phyloP scores from a whole-genome alignment of 23 red algal species.

The Chondrus crispus region DNA sequence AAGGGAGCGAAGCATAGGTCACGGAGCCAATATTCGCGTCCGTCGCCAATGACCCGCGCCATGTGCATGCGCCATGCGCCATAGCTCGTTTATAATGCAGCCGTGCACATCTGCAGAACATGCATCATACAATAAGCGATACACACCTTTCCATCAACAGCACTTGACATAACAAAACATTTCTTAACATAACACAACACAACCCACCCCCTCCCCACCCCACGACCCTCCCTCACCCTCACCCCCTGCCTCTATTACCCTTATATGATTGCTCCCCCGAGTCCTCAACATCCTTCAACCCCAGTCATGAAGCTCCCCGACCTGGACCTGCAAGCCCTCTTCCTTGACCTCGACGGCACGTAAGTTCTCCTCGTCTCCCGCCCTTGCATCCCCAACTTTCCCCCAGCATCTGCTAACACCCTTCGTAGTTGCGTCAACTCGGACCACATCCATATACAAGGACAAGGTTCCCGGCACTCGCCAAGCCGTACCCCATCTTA shows the following conservation, averaged over 20 bases:
- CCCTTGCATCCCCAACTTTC: neutral
- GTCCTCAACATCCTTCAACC: neutral
- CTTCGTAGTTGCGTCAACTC: neutral
- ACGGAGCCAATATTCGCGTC: too few species aligned
- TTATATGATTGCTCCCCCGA: neutral
- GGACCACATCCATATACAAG: conserved; percentile 43
- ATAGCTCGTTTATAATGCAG: too few species aligned
- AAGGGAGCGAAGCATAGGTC: too few species aligned
- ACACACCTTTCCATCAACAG: too few species aligned
- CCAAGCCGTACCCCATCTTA: too few species aligned
- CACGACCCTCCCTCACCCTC: neutral
- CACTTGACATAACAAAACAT: too few species aligned
- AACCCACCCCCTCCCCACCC: neutral
- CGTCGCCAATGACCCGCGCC: too few species aligned
- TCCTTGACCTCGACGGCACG: conserved; percentile 74
- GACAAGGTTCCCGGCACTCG: too few species aligned
- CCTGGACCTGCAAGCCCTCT: conserved; percentile 33
- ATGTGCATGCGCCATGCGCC: too few species aligned
- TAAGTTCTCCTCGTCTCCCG: neutral
- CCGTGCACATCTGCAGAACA: too few species aligned
- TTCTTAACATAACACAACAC: too few species aligned
- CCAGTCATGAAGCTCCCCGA: neutral
- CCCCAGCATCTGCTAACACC: neutral
- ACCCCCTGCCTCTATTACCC: neutral
- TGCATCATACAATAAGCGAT: too few species aligned